Conservation (phyloP, 1,284 basidiomycete genomes). For the Omphalotus olearius region DNA sequence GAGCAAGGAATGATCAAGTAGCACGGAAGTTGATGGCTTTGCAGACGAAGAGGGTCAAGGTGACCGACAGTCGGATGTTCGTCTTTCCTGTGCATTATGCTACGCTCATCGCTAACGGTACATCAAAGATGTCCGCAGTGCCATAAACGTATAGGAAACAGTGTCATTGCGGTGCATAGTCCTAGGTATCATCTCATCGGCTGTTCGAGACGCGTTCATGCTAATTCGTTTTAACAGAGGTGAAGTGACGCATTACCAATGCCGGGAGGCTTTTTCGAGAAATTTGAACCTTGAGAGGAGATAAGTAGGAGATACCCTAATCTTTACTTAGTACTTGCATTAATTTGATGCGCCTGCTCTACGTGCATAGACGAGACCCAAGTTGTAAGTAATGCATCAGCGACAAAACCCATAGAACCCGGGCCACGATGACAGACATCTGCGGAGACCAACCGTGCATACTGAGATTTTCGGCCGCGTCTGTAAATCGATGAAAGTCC, state of each 20-base stretch:
- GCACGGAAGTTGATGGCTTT: conserved; percentile 69
- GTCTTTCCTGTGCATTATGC: conserved; percentile 22
- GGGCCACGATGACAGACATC: too few species aligned
- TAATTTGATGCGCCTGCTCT: too few species aligned
- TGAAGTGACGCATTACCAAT: conserved; percentile 93
- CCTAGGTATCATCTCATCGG: conserved; percentile 48
- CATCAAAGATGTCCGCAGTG: conserved; percentile 84
- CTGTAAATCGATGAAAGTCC: too few species aligned
- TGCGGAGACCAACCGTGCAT: too few species aligned
- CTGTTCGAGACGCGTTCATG: conserved; percentile 4
- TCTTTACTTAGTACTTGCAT: too few species aligned
- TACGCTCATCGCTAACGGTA: conserved; percentile 1
- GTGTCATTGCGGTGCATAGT: conserved; percentile 91
- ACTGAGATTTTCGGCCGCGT: too few species aligned
- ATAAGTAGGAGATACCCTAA: conserved; percentile 11
- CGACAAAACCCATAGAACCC: too few species aligned
- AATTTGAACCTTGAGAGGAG: conserved; percentile 42
- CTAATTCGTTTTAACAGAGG: conserved; percentile 47
- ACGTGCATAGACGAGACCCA: too few species aligned
- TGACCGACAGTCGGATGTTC: conserved; percentile 89
- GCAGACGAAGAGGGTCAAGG: conserved; percentile 81
- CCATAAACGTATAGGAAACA: conserved; percentile 90
- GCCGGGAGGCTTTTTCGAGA: conserved; percentile 76
- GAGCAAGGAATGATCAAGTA: conserved; percentile 71
- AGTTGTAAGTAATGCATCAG: too few species aligned